These are phyloP conservation scores for Lachnellula cervina DNA, from an alignment of 2,329 filamentous ascomycete genomes.

Conservation along the genomic window DNA sequence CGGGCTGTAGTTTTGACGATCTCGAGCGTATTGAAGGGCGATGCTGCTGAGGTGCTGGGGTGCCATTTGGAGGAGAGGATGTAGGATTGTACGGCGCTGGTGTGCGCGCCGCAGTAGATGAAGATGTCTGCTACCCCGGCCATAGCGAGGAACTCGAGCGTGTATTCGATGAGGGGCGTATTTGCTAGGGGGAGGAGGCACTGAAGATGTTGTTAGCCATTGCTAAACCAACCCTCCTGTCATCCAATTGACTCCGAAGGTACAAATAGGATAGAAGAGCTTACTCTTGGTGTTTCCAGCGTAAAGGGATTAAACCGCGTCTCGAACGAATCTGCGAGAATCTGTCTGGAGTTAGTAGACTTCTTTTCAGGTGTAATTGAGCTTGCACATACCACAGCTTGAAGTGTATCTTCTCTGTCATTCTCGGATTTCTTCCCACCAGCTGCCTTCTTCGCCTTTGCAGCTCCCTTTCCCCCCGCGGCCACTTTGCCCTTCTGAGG, in stretches of 20 bases:
- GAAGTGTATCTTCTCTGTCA: slow-evolving; percentile 33
- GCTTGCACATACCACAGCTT: slow-evolving; percentile 31
- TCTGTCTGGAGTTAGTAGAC: slow-evolving; percentile 42
- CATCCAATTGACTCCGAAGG: background rate
- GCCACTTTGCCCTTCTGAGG: slow-evolving; percentile 23
- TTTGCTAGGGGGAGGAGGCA: slow-evolving; percentile 92
- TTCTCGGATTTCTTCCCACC: slow-evolving; percentile 29
- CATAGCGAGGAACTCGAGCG: slow-evolving; percentile 90
- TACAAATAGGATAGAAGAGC: slow-evolving; percentile 20
- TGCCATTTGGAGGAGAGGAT: slow-evolving; percentile 75
- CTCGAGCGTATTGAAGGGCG: slow-evolving; percentile 73
- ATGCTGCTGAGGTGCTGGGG: slow-evolving; percentile 58
- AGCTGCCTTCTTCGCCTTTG: slow-evolving; percentile 26
- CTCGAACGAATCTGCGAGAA: slow-evolving; percentile 93
- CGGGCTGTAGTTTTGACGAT: slow-evolving; percentile 81
- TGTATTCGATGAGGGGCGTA: slow-evolving; percentile 94
- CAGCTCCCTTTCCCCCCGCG: slow-evolving; percentile 20
- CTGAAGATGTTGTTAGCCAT: slow-evolving; percentile 39
- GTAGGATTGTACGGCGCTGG: slow-evolving; percentile 81
- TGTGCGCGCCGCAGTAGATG: slow-evolving; percentile 85
- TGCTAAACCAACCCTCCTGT: background rate
- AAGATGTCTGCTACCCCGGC: slow-evolving; percentile 93
- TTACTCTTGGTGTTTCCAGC: slow-evolving; percentile 78
- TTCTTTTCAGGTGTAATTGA: background rate
- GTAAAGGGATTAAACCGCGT: slow-evolving; percentile 88